Evolutionary conservation across 139 green algal genomes (phyloP), one percentile per base, ranked within the genome.

Genomic region (Marvania coccoides): DNA sequence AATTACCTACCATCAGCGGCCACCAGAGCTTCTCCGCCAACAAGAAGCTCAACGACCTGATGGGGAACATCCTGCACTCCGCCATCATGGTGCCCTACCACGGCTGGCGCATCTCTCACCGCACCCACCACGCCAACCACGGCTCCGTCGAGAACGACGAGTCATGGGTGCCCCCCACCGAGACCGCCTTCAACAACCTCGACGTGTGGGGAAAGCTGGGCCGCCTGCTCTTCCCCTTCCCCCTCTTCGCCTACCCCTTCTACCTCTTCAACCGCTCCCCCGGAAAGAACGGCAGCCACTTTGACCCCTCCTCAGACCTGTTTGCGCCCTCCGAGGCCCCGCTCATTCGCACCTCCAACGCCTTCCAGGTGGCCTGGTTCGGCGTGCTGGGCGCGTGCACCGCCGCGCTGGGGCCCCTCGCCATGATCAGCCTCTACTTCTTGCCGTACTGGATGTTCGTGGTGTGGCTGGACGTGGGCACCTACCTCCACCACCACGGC

Each of bases 131-230:
- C 65, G 69, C 74, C 54, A 97, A 97, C 82, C 89, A 95, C 39
- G 91, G 91, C 37, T 90, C 97, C 69, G 88, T 97, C 13, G 91
- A 97, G 80, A 97, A 95, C 58, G 91, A 97, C 57, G 91, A 97
- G 82, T 93, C 83, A 6, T 97, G 91, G 91, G 72, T 92, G 77
- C 91, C 91, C 6, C 79, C 87, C 14, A 77, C 76, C 29, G 85
- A 92, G 81, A 66, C 33, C 10, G 54, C 78, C 37, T 63, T 62
- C 24, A 37, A 33, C n/a, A 13, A 19, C 19, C 29, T 68, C 81
- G 79, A 90, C 36, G 23, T 55, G 6, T 14, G 73, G 64, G 67
- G 26, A 35, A 78, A 69, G 40, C 51, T 94, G 55, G 91, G 91
- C 30, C 85, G 91, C 63, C 65, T 96, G 38, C 69, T 74, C 14